phyloP scores from a whole-genome alignment of 345 rosid species.

The Nasturtium officinale region DNA sequence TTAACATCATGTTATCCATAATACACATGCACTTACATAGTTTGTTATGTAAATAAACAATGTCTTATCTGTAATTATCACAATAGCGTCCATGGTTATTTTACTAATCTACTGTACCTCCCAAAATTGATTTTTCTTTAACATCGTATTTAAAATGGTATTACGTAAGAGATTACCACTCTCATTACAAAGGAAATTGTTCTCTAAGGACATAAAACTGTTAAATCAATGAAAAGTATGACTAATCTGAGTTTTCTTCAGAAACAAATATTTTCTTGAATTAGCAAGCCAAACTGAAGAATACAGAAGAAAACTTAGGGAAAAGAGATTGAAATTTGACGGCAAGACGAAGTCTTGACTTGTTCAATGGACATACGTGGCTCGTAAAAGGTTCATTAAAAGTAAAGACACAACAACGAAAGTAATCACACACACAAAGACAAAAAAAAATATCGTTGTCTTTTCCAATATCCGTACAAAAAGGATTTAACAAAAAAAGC shows the following conservation, averaged over 20 bases:
- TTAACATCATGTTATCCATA: not conserved
- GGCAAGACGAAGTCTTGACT: conserved; percentile 33
- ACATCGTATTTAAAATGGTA: not conserved
- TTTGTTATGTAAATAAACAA: not conserved
- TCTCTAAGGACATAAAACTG: not conserved
- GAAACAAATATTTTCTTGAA: not conserved
- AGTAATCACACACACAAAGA: conserved; percentile 14
- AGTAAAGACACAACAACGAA: conserved; percentile 24
- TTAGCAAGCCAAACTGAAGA: not conserved
- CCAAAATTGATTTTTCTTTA: not conserved
- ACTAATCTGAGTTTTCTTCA: not conserved
- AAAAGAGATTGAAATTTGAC: conserved; percentile 35
- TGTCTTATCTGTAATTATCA: not conserved
- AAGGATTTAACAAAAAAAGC: not conserved
- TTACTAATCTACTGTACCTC: not conserved
- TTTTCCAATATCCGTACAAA: conserved; percentile 20
- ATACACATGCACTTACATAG: not conserved
- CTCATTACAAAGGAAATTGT: not conserved
- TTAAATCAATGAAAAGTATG: not conserved
- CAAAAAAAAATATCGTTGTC: not conserved
- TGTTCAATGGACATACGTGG: conserved; percentile 31
- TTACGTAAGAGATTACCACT: not conserved
- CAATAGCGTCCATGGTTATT: not conserved
- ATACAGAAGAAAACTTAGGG: not conserved
- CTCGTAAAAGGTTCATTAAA: conserved; percentile 20